Evolutionary conservation across 1,284 basidiomycete species (phyloP), one percentile per base, ranked within the genome.

Genomic region (Volvariella surrecta): DNA sequence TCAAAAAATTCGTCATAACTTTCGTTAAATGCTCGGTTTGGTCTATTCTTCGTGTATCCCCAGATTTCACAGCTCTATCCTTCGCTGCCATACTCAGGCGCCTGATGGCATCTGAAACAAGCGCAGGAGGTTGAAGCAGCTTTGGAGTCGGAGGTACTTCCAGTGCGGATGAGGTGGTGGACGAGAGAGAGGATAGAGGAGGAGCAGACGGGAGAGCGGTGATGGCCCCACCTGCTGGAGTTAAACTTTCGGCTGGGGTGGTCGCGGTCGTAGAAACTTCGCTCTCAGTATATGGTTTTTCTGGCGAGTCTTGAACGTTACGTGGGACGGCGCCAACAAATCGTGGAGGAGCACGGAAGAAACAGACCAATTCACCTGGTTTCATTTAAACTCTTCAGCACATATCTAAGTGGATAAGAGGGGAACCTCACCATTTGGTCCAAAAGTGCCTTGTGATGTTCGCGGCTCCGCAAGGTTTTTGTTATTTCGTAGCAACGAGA

Each of bases 401-500:
- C 24, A n/a, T 37, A 44, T 20, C 8, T 37, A 16, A 40, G 3
- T 28, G 22, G 11, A 11, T 11, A 34, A 7, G 19, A 22, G 32
- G 15, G 39, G 42, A 37, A 21, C 20, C 38, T 50, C 63, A 89
- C 90, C 91, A 51, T 89, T 89, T 0, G 88, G 86, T 0, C 90
- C 86, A 63, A 94, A 95, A 0, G 81, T 71, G 2, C 85, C 89
- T 54, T 89, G 87, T 1, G 83, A 86, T 1, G 85, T 83, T 46
- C 85, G 68, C 0, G 88, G 86, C 53, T 89, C 85, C 0, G 83
- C 80, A 3, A 90, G 59, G 53, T 88, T 89, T 60, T 89, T 86
- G 52, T 78, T 72, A 44, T 70, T 75, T 42, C 79, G 66, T 54
- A 83, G 55, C 4, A 77, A 54, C 1, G 73, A 68, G 21, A 73